Evolutionary conservation across 805 yeast genomes (phyloP), one percentile per base, ranked within the genome.

Genomic region (Blastobotrys peoriensis): DNA sequence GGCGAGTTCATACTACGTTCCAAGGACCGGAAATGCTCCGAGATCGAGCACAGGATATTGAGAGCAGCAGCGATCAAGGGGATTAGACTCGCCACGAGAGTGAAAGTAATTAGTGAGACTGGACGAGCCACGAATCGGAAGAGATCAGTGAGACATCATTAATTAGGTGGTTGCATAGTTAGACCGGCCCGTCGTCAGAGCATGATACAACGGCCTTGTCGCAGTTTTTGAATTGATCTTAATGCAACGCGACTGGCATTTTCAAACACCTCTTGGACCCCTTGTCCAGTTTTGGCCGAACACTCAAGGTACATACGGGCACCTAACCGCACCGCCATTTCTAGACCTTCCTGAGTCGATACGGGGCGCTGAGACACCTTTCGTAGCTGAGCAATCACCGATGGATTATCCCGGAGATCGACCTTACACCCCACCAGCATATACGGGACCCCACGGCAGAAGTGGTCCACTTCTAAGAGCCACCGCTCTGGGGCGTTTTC

Each of bases 191-290:
- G n/a, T n/a, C 15, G 16, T 33, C 33, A 42, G 25, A 42, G 28
- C 6, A 42, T 42, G 30, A 42, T 33, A 17, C 45, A 38, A 22
- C 36, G 33, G 19, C 28, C 30, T 44, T 18, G 20, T 19, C 15
- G n/a, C 8, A 20, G 22, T 17, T 21, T 28, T 38, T 17, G 9
- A 16, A 13, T 15, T 16, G n/a, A 15, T 13, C 33, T 28, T 13
- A 49, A 16, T 48, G 93, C 82, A 2, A 87, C 78, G 54, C 96
- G 72, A 1, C 94, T 84, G 9, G 96, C 96, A 42, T 77, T 76
- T 64, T 88, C 96, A 61, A 88, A 87, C 2, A 88, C 87, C 57
- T 85, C 93, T 62, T 86, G 95, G 20, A 88, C 96, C 6, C 94
- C 94, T 60, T 86, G 94, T 3, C 96, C 96, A 2, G 94, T 85